Percentiles rank a stretch among this genome's conserved stretches.
These are phyloP conservation scores for Linnemannia exigua DNA, from an alignment of 192 early-diverging fungal species.

Conservation along the genomic window DNA sequence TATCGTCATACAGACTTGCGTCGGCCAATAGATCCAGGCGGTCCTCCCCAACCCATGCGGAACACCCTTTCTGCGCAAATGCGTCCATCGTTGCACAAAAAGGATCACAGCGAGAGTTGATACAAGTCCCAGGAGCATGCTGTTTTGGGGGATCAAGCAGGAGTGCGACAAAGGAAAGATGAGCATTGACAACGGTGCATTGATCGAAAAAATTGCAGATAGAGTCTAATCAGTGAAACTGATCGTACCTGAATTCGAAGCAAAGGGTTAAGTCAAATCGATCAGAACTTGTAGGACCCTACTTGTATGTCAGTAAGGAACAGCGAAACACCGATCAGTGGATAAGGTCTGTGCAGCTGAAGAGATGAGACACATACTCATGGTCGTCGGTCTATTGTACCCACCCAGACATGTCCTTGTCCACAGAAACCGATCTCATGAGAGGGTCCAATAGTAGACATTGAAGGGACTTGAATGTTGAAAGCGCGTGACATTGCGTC, in stretches of 20 bases:
- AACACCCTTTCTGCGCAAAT: constrained; percentile 7
- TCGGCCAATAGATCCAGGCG: constrained; percentile 37
- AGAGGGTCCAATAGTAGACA: not conserved
- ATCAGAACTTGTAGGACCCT: constrained; percentile 31
- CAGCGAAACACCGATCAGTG: not conserved
- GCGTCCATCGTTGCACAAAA: constrained; percentile 11
- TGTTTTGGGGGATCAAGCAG: not conserved
- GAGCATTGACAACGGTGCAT: not conserved
- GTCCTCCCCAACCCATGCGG: constrained; percentile 35
- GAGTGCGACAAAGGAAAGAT: not conserved
- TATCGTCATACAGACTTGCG: constrained; percentile 11
- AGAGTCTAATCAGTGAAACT: not conserved
- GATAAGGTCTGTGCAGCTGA: not conserved
- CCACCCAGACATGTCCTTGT: constrained; percentile 22
- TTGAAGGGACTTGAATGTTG: not conserved
- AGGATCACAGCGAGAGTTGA: not conserved
- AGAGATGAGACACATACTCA: not conserved
- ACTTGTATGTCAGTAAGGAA: not conserved
- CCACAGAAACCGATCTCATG: constrained; percentile 3
- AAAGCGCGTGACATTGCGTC: not conserved
- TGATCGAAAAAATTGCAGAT: not conserved
- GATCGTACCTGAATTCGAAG: constrained; percentile 39
- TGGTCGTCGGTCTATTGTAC: not conserved
- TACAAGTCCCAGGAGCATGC: constrained; percentile 6
- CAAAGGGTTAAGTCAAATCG: constrained; percentile 39